phyloP scores from a whole-genome alignment of 2,329 filamentous ascomycete genomes.

The Myriosclerotinia scirpicola region DNA sequence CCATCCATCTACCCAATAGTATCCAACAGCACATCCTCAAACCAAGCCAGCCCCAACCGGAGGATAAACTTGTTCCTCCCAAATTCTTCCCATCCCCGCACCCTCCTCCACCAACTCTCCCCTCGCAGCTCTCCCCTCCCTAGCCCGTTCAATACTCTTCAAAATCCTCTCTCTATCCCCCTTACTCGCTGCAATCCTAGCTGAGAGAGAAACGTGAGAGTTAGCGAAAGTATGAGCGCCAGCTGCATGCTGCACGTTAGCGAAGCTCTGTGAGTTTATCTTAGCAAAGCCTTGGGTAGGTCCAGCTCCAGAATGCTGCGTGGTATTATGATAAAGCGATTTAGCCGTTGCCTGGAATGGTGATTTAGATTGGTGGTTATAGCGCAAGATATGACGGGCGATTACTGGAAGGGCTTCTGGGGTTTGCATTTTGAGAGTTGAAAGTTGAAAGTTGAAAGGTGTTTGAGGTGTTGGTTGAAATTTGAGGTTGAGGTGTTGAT shows the following conservation, averaged over 20 bases:
- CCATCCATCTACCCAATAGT: background rate
- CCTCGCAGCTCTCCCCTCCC: background rate
- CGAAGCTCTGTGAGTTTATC: too few relatives aligned
- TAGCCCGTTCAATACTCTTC: background rate
- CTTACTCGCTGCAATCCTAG: conserved; percentile 11
- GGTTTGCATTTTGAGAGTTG: background rate
- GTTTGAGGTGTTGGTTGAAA: background rate
- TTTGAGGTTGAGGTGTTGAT: background rate
- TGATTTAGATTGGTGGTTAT: conserved; percentile 1
- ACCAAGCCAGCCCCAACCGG: conserved; percentile 3
- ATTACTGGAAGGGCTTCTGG: background rate
- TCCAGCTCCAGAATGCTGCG: background rate
- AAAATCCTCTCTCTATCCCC: conserved; percentile 8
- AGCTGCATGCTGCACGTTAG: background rate
- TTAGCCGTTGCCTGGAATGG: background rate
- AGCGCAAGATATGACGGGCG: conserved; percentile 9
- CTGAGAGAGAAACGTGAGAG: background rate
- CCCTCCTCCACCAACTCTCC: background rate
- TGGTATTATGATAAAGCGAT: background rate
- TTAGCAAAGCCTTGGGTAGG: background rate
- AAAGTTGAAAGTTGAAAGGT: too few relatives aligned
- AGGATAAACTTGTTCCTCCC: conserved; percentile 16
- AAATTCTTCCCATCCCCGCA: background rate
- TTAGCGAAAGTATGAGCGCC: background rate
- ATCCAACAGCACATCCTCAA: background rate